Percentiles rank a stretch among this genome's conserved stretches.
Evolutionary conservation across 2,329 filamentous ascomycete species (phyloP).

Genomic region (Ramularia collo-cygni): DNA sequence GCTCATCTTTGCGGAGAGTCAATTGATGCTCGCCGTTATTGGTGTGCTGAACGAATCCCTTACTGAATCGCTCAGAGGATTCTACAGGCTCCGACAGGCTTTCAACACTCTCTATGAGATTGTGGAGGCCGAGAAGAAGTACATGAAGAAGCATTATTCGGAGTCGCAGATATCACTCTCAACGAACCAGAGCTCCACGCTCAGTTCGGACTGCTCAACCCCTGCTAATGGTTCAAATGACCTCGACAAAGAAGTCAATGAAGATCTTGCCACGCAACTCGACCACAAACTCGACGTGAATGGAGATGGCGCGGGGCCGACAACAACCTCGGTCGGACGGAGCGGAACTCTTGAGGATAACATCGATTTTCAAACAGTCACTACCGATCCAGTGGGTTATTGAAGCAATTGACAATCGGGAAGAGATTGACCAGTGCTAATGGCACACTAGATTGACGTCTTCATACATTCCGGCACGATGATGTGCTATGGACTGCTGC

Average conservation of each 20-base stretch:
- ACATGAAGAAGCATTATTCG: conserved; percentile 34
- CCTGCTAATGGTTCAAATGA: conserved; percentile 15
- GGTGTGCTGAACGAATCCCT: conserved; percentile 87
- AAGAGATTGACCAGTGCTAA: too few relatives aligned
- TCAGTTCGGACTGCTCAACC: conserved; percentile 16
- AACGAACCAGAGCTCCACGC: conserved; percentile 4
- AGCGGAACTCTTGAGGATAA: conserved; percentile 34
- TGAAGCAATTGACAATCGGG: too few relatives aligned
- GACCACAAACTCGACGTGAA: conserved; percentile 30
- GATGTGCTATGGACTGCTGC: conserved; percentile 80
- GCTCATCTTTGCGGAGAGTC: conserved; percentile 74
- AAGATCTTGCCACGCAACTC: conserved; percentile 39
- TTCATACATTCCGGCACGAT: conserved; percentile 87
- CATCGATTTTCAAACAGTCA: conserved; percentile 58
- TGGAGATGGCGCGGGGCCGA: conserved; percentile 13
- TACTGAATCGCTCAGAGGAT: conserved; percentile 83
- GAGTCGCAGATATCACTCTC: conserved; percentile 3
- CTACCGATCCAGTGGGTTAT: conserved; percentile 24
- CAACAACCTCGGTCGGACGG: conserved; percentile 3
- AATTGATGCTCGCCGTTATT: conserved; percentile 83
- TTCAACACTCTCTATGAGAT: conserved; percentile 77
- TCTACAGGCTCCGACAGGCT: conserved; percentile 86
- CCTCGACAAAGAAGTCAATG: conserved; percentile 45
- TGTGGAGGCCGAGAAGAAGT: conserved; percentile 64
- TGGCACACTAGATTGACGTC: conserved; percentile 62